Base-by-base conservation (phyloP, 768 basidiomycete species). In the Erythrobasidium yunnanense region DNA sequence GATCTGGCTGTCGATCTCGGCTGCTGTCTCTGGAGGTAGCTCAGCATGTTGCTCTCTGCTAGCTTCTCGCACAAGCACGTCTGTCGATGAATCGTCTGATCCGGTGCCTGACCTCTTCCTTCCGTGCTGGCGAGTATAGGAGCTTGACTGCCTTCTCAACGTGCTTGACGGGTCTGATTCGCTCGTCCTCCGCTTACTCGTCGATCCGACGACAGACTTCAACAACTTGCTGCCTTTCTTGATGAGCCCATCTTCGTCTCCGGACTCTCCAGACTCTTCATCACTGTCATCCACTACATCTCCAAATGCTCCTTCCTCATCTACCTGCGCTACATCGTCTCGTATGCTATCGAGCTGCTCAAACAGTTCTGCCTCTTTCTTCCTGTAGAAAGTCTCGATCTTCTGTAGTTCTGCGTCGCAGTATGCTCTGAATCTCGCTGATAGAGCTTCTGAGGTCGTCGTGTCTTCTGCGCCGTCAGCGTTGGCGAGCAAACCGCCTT, bases 371-470 rank as follows among this genome's bases (percentile, higher is more conserved):
- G 79, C 81, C 73, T 88, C 85, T 76, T 92, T 88, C 1, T 76
- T 72, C 51, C 81, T 81, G 75, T 96, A 97, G 75, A 97, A 97
- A 0, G 78, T 57, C 22, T 79, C 77, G 18, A 96, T 85, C 81
- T 91, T 95, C 73, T 80, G 79, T 30, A 92, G 79, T 72, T 99
- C 91, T 68, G 81, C 79, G 75, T 95, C 86, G 13, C 42, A 50
- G 47, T 49, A 29, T 35, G 62, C 15, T 65, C 57, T 29, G 32
- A 35, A 58, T 18, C 62, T 57, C 6, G 29, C 54, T 45, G 65
- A 32, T 15, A 55, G 34, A 22, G 38, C 23, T 25, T 55, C 52
- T 56, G 38, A 35, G 8, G 52, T 27, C 17, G 42, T 55, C 20
- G 4, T 20, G 35, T 51, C 50, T 18, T 42, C 20, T 18, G 23